Base-by-base conservation (phyloP, 441 rosid species). In the Populus hybrid region DNA sequence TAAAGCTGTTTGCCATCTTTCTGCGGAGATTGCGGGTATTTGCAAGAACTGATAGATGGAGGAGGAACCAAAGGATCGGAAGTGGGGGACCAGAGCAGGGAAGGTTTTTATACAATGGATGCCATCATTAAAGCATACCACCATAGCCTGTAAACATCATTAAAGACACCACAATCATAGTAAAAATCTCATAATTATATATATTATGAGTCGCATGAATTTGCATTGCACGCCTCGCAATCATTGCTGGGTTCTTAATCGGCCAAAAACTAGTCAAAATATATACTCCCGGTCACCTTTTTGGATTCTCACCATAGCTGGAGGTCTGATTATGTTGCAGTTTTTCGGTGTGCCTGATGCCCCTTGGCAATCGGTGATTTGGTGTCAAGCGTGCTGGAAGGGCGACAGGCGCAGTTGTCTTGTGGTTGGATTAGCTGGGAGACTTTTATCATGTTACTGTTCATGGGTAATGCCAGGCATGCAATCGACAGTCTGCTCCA, bases 1-100 rank as follows among this genome's bases (percentile, higher is more conserved):
- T 2, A 14, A 23, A 42, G 79, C 46, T 46, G 36, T 50, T 50
- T 10, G 50, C 72, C 6, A 36, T 67, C 76, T 76, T 77, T 77
- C 78, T 40, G 86, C 87, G 86, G 35, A 42, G 86, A 83, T 83
- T 81, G 78, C 80, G 82, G 82, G 42, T 59, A 75, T 50, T 36
- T 67, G n/a, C 36, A 7, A 2, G 23, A 36, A 16, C 36, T 64
- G 7, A 26, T 38, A 28, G 14, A 32, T 50, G 64, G 34, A 35
- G 5, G 66, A 69, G 30, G 72, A 8, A 11, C 9, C 20, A 26
- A 28, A 20, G 69, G 66, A 20, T 10, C 24, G 21, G 28, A 67
- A 2, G 59, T n/a, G 63, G 79, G 70, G 83, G 83, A 67, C 82
- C 80, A 28, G 32, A 34, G 67, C 18, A 66, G 42, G 28, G 14